These are phyloP conservation scores for Aspergillus ibericus DNA, from an alignment of 2,329 filamentous ascomycete genomes.

Conservation along the genomic window DNA sequence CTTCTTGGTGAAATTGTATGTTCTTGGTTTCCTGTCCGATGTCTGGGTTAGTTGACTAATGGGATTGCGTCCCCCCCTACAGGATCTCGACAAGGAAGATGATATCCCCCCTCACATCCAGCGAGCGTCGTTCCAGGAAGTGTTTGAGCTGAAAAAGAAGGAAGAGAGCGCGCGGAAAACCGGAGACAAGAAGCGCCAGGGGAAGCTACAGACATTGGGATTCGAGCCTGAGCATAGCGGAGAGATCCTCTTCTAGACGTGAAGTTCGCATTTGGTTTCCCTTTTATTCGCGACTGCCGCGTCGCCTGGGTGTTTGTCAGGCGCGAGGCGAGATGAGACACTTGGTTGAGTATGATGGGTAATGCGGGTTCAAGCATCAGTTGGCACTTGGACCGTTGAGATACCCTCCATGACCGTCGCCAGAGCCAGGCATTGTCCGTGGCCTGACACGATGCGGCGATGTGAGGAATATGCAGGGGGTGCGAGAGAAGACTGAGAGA, in stretches of 20 bases:
- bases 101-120: slow-evolving; percentile 71
- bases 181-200: slow-evolving; percentile 69
- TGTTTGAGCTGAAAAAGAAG: slow-evolving; percentile 71
- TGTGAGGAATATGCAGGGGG: not conserved
- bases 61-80: slow-evolving; percentile 4
- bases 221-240: slow-evolving; percentile 85
- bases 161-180: slow-evolving; percentile 68
- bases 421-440: not conserved
- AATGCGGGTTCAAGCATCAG: not conserved
- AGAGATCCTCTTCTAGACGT: slow-evolving; percentile 66
- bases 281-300: slow-evolving; percentile 2
- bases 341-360: slow-evolving; percentile 1
- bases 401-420: not conserved
- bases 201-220: slow-evolving; percentile 72
- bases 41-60: not conserved
- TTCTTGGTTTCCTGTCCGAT: not conserved
- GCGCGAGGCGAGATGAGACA: not conserved
- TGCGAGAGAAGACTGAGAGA: not conserved
- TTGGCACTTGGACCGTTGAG: slow-evolving; percentile 1
- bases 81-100: slow-evolving; percentile 93
- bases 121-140: slow-evolving; percentile 65
- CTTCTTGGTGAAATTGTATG: slow-evolving; percentile 83
- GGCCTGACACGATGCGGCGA: not conserved
- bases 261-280: not conserved
- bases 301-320: not conserved